These are phyloP conservation scores for Sugiyamaella neomexicana DNA, from an alignment of 1,139 yeast species.

Conservation along the genomic window DNA sequence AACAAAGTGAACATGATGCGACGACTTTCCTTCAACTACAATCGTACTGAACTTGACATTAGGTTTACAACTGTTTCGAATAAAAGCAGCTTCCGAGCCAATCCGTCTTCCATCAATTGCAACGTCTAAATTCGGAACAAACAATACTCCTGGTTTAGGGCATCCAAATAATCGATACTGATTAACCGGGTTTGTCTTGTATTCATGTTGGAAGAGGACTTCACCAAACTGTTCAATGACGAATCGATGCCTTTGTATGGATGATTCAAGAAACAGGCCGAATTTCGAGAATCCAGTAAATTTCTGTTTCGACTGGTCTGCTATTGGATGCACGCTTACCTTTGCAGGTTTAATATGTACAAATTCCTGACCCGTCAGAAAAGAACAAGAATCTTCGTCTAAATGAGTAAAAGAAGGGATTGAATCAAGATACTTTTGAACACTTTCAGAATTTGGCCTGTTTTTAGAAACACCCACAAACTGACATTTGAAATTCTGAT, in stretches of 20 bases:
- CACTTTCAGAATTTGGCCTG: constrained; percentile 5
- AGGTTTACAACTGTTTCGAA: constrained; percentile 72
- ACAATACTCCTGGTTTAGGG: constrained; percentile 74
- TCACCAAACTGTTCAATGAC: constrained; percentile 75
- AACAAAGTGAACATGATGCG: constrained; percentile 52
- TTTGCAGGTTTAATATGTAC: constrained; percentile 31
- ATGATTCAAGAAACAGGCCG: constrained; percentile 56
- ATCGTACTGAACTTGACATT: constrained; percentile 66
- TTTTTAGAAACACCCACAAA: constrained; percentile 9
- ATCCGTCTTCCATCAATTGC: constrained; percentile 75
- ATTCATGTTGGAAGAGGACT: constrained; percentile 60
- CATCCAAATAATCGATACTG: constrained; percentile 83
- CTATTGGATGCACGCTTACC: constrained; percentile 46
- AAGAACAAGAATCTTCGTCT: constrained; percentile 27
- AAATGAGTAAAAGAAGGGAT: constrained; percentile 23
- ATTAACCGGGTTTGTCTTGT: constrained; percentile 63
- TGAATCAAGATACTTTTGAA: constrained; percentile 19
- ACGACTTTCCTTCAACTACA: constrained; percentile 44
- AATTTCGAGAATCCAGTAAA: constrained; percentile 73
- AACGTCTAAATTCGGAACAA: constrained; percentile 53
- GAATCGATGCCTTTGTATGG: constrained; percentile 52
- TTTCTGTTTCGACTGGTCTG: constrained; percentile 59
- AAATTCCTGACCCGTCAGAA: constrained; percentile 31
- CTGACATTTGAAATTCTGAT: constrained; percentile 11
- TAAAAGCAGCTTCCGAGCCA: constrained; percentile 75